Evolutionary conservation across 1,284 basidiomycete species (phyloP).

Genomic region (Sanghuangporus baumii): DNA sequence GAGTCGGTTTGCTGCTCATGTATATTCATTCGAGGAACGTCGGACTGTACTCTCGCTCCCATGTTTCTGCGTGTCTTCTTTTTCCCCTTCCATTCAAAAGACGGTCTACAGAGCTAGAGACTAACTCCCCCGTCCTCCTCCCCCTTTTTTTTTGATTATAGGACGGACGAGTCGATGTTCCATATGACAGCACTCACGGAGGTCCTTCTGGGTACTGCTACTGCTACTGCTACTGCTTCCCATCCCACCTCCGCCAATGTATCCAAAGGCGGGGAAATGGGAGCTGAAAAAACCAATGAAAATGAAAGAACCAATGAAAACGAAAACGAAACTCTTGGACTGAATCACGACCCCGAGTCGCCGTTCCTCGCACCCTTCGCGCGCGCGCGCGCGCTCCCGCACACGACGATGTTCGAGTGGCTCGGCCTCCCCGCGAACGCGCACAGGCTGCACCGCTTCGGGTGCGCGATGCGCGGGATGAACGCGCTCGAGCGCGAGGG

Average conservation of each 20-base stretch:
- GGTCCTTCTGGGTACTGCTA: neutral
- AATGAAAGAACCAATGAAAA: too few relatives aligned
- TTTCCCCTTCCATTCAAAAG: too few relatives aligned
- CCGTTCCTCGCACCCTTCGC: neutral
- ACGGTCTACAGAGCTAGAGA: too few relatives aligned
- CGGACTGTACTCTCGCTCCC: too few relatives aligned
- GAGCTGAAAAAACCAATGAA: neutral
- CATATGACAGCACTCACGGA: constrained; percentile 27
- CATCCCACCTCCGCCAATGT: neutral
- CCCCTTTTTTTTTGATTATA: too few relatives aligned
- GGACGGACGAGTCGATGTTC: constrained; percentile 22
- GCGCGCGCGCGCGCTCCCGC: neutral
- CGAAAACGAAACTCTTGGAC: too few relatives aligned
- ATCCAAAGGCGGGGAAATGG: neutral
- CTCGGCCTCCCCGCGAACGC: constrained; percentile 24
- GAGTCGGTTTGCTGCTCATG: neutral
- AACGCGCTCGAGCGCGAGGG: constrained; percentile 13
- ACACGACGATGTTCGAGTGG: constrained; percentile 12
- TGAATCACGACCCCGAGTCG: neutral
- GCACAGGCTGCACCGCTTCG: constrained; percentile 28
- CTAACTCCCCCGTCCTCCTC: too few relatives aligned
- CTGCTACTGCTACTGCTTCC: neutral
- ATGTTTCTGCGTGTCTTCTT: too few relatives aligned
- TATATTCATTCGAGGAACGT: too few relatives aligned
- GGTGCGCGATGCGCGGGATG: constrained; percentile 30